Evolutionary conservation across 805 yeast genomes (phyloP), one percentile per base, ranked within the genome.

Genomic region (Schwanniomyces pseudopolymorphus): DNA sequence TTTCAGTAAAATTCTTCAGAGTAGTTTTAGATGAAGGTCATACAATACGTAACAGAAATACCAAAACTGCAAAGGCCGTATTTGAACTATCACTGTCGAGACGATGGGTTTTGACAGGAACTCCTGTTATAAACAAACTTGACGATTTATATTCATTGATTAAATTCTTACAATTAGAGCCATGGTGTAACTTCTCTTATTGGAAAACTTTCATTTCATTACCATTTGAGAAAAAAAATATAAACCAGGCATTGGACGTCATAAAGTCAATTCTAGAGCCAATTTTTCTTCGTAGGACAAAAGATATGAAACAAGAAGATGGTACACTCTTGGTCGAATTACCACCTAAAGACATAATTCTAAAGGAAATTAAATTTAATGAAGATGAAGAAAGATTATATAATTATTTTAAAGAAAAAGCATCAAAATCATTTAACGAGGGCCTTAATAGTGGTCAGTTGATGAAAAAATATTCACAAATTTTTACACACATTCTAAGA

Each of bases 21-120:
- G 69, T 91, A 3, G 84, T 88, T 0, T 60, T 92, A 8, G 97
- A 91, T 65, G 98, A 91, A 64, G 97, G 94, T 8, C 98, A 92
- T 60, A 87, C 78, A 21, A 91, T 91, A 48, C 75, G 96, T 58
- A 91, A 90, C 61, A 74, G 91, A 56, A 69, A 78, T 39, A 83
- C 96, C 1, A 84, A 84, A 48, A 85, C 96, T 0, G 83, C 97
- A 0, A 84, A 83, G 52, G 86, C 97, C 0, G 77, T 90, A 6
- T 81, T 79, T 63, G 85, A 79, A 19, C 59, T 91, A n/a, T 57
- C 67, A 8, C 81, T 88, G 55, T 70, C 74, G 16, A 72, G 94
- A 41, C 81, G 81, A 49, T 91, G 98, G 98, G 74, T 86, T 3
- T 70, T 92, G 40, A 89, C 97, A 0, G 98, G 98, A 6, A 91